A percentile compares a stretch with the other conserved stretches of the same genome.
Evolutionary conservation across 75 land plant species (phyloP).

Genomic region (Adiantum capillusveneris): DNA sequence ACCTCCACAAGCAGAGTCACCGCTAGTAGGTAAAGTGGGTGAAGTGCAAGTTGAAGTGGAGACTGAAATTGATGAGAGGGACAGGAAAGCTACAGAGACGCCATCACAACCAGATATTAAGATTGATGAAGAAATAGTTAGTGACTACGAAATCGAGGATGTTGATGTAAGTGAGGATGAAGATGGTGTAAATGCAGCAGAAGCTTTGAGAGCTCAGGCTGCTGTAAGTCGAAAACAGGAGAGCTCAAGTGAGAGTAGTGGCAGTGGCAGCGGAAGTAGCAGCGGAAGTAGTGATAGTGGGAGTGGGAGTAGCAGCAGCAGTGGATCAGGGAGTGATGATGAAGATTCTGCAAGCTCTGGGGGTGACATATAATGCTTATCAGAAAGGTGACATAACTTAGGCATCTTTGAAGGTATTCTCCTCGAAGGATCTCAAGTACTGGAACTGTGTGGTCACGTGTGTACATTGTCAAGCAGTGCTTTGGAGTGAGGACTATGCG

Average conservation of each 20-base stretch:
- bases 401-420: no score
- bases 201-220: slow-evolving; percentile 56
- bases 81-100: slow-evolving; percentile 6
- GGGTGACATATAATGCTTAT: slow-evolving; percentile 17
- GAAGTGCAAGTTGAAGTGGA: slow-evolving; percentile 35
- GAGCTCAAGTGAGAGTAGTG: slow-evolving; percentile 43
- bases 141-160: slow-evolving; percentile 82
- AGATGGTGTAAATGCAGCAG: slow-evolving; percentile 57
- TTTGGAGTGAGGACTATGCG: no score
- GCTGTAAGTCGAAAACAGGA: slow-evolving; percentile 26
- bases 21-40: slow-evolving; percentile 1
- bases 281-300: slow-evolving; percentile 53
- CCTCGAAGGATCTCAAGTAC: no score
- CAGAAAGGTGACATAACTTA: no score
- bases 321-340: slow-evolving; percentile 48
- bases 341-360: slow-evolving; percentile 48
- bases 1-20: slow-evolving; percentile 5
- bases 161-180: slow-evolving; percentile 63
- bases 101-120: slow-evolving; percentile 17
- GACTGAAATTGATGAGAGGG: slow-evolving; percentile 42
- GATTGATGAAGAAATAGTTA: slow-evolving; percentile 51
- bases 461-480: no score
- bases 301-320: slow-evolving; percentile 46
- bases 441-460: no score
- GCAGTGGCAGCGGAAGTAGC: slow-evolving; percentile 53